These are phyloP conservation scores for Cytospora piceae DNA, from an alignment of 2,329 filamentous ascomycete genomes.

Conservation along the genomic window DNA sequence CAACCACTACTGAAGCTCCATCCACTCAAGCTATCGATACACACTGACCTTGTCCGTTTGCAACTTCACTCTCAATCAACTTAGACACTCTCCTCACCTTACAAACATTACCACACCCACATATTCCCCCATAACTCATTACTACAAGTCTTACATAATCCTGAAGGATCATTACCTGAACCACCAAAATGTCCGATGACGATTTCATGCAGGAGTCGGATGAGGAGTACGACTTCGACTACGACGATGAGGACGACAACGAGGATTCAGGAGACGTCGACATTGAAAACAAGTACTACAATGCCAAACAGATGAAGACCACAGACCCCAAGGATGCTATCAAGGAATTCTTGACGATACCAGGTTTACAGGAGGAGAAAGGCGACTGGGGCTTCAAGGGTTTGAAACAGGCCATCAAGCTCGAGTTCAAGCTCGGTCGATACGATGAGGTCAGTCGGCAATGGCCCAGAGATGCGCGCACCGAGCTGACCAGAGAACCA, in stretches of 20 bases:
- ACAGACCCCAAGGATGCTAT: constrained; percentile 88
- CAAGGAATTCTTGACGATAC: constrained; percentile 88
- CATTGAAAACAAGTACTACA: constrained; percentile 99
- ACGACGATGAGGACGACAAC: constrained; percentile 87
- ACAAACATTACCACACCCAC: background rate
- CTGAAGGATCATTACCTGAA: background rate
- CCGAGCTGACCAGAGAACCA: constrained; percentile 44
- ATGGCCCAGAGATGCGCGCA: background rate
- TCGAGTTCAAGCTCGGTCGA: constrained; percentile 89
- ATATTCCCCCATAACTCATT: background rate
- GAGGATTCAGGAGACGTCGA: constrained; percentile 87
- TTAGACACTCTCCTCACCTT: background rate
- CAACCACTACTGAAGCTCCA: background rate
- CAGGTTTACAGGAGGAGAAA: constrained; percentile 83
- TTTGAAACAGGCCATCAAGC: constrained; percentile 95
- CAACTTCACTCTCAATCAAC: constrained; percentile 1
- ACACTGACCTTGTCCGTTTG: background rate
- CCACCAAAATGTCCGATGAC: constrained; percentile 74
- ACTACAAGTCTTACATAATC: background rate
- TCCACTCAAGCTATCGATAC: background rate
- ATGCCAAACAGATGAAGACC: constrained; percentile 93
- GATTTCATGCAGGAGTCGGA: constrained; percentile 95
- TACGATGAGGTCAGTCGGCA: constrained; percentile 71
- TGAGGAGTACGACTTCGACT: constrained; percentile 96
- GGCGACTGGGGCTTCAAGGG: constrained; percentile 99